A percentile compares a stretch with the other conserved stretches of the same genome.
Evolutionary conservation across 129 eudicot genomes (phyloP).

Genomic region (Centrapalus pauciflorus): DNA sequence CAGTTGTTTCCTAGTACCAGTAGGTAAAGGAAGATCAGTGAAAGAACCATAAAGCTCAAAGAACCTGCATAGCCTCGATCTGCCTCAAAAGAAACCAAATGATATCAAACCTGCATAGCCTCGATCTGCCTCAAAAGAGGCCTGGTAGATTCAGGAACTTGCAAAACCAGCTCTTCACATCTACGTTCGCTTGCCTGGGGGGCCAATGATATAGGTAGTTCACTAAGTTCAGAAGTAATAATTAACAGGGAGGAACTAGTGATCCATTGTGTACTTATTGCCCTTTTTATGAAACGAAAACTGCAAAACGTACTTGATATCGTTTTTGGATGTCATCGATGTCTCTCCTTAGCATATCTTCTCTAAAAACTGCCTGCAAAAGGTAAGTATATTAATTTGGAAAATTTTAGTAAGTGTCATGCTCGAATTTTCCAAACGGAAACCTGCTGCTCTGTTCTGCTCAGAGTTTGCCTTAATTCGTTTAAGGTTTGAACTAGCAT

Average conservation of each 20-base stretch:
- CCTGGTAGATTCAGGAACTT: constrained; percentile 95
- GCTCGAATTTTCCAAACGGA: constrained; percentile 8
- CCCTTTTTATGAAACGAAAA: not conserved
- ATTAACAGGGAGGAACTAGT: not conserved
- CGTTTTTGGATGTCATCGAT: constrained; percentile 82
- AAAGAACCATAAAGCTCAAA: constrained; percentile 5
- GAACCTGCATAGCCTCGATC: too few species aligned
- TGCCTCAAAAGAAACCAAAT: not conserved
- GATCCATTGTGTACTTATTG: not conserved
- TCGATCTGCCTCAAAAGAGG: constrained; percentile 93
- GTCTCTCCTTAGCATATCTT: constrained; percentile 81
- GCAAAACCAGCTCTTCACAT: constrained; percentile 88
- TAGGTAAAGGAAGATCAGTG: not conserved
- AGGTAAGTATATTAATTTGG: not conserved
- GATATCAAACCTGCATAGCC: constrained; percentile 69
- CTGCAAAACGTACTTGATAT: constrained; percentile 56
- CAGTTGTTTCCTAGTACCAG: constrained; percentile 62
- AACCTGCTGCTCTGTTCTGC: constrained; percentile 92
- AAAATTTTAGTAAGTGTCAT: not conserved
- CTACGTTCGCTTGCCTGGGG: constrained; percentile 83
- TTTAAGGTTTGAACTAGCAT: constrained; percentile 85
- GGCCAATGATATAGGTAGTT: constrained; percentile 7
- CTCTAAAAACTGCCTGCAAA: constrained; percentile 68
- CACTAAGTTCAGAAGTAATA: constrained; percentile 1
- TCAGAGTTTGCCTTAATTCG: constrained; percentile 76